Evolutionary conservation across 768 basidiomycete species (phyloP).

Genomic region (Psilocybe subaeruginosa): DNA sequence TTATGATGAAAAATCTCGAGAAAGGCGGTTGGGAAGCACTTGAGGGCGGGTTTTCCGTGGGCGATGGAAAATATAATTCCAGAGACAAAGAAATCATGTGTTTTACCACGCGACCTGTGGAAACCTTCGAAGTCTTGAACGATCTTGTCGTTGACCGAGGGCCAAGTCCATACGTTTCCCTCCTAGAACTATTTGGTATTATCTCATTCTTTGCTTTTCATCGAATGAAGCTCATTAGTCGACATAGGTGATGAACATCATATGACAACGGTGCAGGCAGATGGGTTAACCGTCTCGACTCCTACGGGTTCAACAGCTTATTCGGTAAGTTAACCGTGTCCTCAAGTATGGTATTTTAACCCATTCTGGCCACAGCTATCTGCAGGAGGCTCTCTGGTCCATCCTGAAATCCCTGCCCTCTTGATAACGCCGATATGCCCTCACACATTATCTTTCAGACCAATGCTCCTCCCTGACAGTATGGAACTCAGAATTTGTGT

Average conservation of each 20-base stretch:
- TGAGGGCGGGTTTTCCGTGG: slow-evolving; percentile 59
- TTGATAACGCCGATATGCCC: slow-evolving; percentile 98
- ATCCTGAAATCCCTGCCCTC: slow-evolving; percentile 96
- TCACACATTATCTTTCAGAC: slow-evolving; percentile 97
- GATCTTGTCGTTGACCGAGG: slow-evolving; percentile 98
- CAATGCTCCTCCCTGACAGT: slow-evolving; percentile 97
- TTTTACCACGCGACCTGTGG: slow-evolving; percentile 91
- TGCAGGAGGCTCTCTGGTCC: slow-evolving; percentile 96
- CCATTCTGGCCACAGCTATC: slow-evolving; percentile 60
- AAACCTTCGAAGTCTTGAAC: slow-evolving; percentile 95
- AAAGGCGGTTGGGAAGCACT: slow-evolving; percentile 96
- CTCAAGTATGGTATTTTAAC: slow-evolving; percentile 12
- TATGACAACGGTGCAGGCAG: slow-evolving; percentile 98
- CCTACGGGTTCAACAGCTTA: slow-evolving; percentile 99
- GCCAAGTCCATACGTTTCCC: slow-evolving; percentile 95
- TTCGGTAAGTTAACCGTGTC: slow-evolving; percentile 60
- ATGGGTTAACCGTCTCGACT: slow-evolving; percentile 93
- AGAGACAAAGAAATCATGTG: slow-evolving; percentile 99
- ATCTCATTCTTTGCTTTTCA: slow-evolving; percentile 13
- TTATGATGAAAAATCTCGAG: slow-evolving; percentile 93
- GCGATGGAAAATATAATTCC: slow-evolving; percentile 46
- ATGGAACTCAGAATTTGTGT: slow-evolving; percentile 99
- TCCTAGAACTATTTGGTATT: slow-evolving; percentile 95
- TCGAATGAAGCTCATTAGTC: slow-evolving; percentile 7
- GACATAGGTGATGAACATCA: slow-evolving; percentile 89